These are phyloP conservation scores for Penicillium sp. DNA, from an alignment of 2,329 filamentous ascomycete species.

Conservation along the genomic window DNA sequence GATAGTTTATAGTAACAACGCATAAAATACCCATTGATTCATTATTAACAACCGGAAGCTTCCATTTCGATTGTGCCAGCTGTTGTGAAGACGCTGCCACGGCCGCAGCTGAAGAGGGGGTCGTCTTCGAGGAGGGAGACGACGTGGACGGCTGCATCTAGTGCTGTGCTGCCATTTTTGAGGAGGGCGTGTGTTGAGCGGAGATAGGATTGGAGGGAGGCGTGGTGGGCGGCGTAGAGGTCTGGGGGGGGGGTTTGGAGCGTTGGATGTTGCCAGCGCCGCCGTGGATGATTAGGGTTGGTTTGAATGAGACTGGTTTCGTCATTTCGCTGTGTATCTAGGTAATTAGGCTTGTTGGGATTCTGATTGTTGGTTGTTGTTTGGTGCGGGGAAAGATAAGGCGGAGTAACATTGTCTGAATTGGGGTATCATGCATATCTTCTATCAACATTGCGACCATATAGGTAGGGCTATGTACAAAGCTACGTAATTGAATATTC, in stretches of 20 bases:
- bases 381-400: constrained; percentile 14
- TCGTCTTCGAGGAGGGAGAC: constrained; percentile 75
- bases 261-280: constrained; percentile 69
- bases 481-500: neutral
- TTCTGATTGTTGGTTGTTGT: neutral
- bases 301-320: constrained; percentile 37
- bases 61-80: constrained; percentile 83
- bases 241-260: constrained; percentile 56
- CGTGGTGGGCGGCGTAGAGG: constrained; percentile 58
- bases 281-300: constrained; percentile 68
- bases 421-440: neutral
- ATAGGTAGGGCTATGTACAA: neutral
- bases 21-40: too few species aligned
- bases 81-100: constrained; percentile 81
- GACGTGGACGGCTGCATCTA: constrained; percentile 72
- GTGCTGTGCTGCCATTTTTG: constrained; percentile 53
- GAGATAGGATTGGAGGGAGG: constrained; percentile 62
- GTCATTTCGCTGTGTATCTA: neutral
- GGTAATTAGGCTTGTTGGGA: too few species aligned
- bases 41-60: too few species aligned
- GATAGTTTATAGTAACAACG: too few species aligned
- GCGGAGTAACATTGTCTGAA: constrained; percentile 18
- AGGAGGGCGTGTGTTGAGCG: constrained; percentile 45
- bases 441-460: neutral
- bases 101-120: constrained; percentile 78